Conservation (phyloP, 352 stramenopile genomes). For the Peronospora farinosa region DNA sequence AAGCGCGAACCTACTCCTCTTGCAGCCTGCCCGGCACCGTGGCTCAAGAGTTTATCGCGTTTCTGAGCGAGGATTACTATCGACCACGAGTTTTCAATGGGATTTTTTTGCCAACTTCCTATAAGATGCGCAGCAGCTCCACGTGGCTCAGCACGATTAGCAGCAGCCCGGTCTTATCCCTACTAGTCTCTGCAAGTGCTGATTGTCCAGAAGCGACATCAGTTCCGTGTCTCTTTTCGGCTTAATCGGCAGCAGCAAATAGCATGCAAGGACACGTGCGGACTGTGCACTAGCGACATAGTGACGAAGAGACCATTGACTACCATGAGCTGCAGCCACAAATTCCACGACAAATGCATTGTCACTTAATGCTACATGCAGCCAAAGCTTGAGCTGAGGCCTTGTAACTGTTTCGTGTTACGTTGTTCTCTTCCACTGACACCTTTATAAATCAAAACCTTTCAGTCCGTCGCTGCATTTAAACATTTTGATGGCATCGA, state of each 20-base stretch:
- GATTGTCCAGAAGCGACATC: slow-evolving; percentile 23
- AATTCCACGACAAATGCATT: slow-evolving; percentile 67
- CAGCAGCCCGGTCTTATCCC: slow-evolving; percentile 23
- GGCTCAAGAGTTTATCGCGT: slow-evolving; percentile 50
- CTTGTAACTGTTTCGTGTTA: neutral
- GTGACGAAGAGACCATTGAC: slow-evolving; percentile 25
- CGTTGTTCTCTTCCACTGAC: neutral
- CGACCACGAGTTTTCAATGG: slow-evolving; percentile 46
- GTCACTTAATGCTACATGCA: slow-evolving; percentile 39
- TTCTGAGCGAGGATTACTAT: slow-evolving; percentile 65
- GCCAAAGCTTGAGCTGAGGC: slow-evolving; percentile 15
- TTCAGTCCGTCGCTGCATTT: neutral
- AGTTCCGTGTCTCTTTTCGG: slow-evolving; percentile 16
- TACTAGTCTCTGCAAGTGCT: slow-evolving; percentile 8
- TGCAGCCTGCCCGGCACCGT: slow-evolving; percentile 39
- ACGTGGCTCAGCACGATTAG: slow-evolving; percentile 20
- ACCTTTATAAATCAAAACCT: slow-evolving; percentile 4
- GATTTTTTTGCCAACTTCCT: slow-evolving; percentile 36
- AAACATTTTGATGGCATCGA: too few relatives aligned
- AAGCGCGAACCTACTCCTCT: slow-evolving; percentile 37
- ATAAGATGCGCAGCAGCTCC: slow-evolving; percentile 38
- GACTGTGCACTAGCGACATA: slow-evolving; percentile 22
- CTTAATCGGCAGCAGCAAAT: slow-evolving; percentile 35
- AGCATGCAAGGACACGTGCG: slow-evolving; percentile 16
- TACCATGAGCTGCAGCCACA: slow-evolving; percentile 44